Conservation (phyloP, 192 early-diverging fungal species). For the Coemansia sp. region DNA sequence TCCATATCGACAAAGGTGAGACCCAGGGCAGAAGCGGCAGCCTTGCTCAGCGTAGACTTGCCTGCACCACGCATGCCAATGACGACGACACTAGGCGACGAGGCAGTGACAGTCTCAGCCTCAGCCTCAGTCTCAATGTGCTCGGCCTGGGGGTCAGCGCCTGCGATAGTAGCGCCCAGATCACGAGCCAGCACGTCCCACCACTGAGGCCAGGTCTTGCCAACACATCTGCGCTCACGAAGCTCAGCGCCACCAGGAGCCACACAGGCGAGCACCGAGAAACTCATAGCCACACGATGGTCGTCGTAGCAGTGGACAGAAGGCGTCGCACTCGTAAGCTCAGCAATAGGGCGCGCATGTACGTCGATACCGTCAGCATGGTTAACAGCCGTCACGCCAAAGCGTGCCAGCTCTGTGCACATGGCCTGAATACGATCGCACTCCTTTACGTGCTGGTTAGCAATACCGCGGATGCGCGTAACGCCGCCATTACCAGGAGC, state of each 20-base stretch:
- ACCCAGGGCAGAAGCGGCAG: conserved; percentile 67
- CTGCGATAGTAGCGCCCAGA: conserved; percentile 63
- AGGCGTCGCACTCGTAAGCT: conserved; percentile 59
- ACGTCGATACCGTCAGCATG: conserved; percentile 92
- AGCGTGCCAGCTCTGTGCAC: conserved; percentile 88
- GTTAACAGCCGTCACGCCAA: conserved; percentile 84
- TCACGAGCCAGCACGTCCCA: conserved; percentile 92
- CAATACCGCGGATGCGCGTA: conserved; percentile 91
- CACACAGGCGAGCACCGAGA: conserved; percentile 81
- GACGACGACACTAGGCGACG: conserved; percentile 75
- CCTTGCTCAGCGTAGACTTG: conserved; percentile 85
- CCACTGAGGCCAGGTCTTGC: conserved; percentile 99
- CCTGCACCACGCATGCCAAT: conserved; percentile 99
- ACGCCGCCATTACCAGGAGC: conserved; percentile 64
- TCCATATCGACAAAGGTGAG: conserved; percentile 91
- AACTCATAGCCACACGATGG: conserved; percentile 98
- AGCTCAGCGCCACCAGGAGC: conserved; percentile 75
- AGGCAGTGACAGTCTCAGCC: background rate
- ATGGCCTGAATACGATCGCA: conserved; percentile 97
- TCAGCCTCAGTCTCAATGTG: background rate
- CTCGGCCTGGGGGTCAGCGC: conserved; percentile 35
- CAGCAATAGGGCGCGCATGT: conserved; percentile 61
- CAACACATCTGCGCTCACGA: conserved; percentile 95
- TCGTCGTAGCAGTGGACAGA: conserved; percentile 95
- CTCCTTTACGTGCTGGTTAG: conserved; percentile 98